Evolutionary conservation across 1,284 basidiomycete genomes (phyloP).

Genomic region (Ceratobasidium sp.): DNA sequence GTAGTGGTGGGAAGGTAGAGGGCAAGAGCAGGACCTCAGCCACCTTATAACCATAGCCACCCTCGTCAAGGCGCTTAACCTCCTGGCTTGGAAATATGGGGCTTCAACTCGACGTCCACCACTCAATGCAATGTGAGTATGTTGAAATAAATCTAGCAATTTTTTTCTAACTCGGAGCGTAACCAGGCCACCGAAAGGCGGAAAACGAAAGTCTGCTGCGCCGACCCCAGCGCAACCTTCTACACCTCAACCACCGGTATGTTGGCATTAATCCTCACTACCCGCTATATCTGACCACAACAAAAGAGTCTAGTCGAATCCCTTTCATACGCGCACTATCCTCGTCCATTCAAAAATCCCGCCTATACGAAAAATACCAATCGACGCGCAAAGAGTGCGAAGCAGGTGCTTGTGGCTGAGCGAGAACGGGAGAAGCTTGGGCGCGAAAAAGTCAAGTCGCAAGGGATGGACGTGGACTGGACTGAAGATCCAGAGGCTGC

Average conservation of each 20-base stretch:
- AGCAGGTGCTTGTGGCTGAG: constrained; percentile 79
- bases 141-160: not conserved
- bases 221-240: constrained; percentile 45
- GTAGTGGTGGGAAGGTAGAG: constrained; percentile 25
- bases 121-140: constrained; percentile 6
- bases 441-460: constrained; percentile 69
- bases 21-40: constrained; percentile 25
- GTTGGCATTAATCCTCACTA: constrained; percentile 27
- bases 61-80: not conserved
- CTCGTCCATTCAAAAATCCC: constrained; percentile 82
- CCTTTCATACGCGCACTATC: constrained; percentile 75
- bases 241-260: constrained; percentile 56
- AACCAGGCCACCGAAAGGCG: constrained; percentile 50
- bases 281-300: not conserved
- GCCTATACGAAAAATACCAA: constrained; percentile 76
- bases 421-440: constrained; percentile 75
- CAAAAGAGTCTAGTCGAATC: constrained; percentile 75
- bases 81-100: constrained; percentile 18
- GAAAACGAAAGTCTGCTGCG: constrained; percentile 53
- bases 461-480: constrained; percentile 61
- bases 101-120: not conserved
- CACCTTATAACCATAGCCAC: constrained; percentile 37
- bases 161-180: not conserved
- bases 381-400: constrained; percentile 80
- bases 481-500: constrained; percentile 71